Evolutionary conservation across 192 early-diverging fungal species (phyloP).

Genomic region (Coemansia sp.): DNA sequence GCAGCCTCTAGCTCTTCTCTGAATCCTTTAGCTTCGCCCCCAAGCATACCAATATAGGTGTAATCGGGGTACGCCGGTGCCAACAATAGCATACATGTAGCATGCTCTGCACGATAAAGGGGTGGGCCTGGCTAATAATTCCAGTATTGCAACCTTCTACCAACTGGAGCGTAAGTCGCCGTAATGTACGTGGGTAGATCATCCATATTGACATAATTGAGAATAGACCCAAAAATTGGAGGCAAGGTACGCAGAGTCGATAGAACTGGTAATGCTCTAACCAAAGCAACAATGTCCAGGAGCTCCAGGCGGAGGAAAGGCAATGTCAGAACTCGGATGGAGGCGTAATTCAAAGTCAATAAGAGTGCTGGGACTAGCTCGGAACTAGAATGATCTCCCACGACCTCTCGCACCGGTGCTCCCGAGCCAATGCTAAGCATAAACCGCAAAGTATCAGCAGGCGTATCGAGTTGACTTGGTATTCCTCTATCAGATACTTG

Average conservation of each 20-base stretch:
- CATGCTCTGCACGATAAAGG: not conserved
- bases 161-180: not conserved
- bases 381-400: not conserved
- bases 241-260: not conserved
- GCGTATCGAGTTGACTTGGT: not conserved
- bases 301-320: not conserved
- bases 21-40: not conserved
- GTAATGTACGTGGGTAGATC: not conserved
- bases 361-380: not conserved
- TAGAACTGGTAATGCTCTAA: not conserved
- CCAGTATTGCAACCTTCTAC: not conserved
- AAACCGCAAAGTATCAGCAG: not conserved
- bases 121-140: no score
- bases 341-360: not conserved
- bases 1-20: not conserved
- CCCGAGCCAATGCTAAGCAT: not conserved
- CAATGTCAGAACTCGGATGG: not conserved
- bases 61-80: not conserved
- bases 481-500: not conserved
- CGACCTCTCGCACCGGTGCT: not conserved
- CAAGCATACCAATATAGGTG: not conserved
- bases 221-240: not conserved
- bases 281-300: not conserved
- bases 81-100: not conserved
- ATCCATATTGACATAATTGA: not conserved